Evolutionary conservation across 306 rosid genomes (phyloP).

Genomic region (Vigna unguiculata): DNA sequence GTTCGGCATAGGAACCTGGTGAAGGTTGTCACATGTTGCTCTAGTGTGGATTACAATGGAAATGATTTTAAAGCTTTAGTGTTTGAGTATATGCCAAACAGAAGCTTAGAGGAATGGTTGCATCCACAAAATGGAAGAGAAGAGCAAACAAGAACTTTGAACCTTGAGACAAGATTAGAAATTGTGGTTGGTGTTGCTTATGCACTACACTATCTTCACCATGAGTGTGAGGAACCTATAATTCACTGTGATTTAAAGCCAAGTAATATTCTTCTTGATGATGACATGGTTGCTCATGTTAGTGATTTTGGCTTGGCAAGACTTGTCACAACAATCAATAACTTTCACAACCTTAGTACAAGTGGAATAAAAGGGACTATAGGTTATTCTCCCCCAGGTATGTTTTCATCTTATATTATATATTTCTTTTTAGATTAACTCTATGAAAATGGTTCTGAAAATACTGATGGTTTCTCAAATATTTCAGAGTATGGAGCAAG

Average conservation of each 20-base stretch:
- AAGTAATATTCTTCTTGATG: conserved; percentile 38
- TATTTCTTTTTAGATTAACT: neutral
- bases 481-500: conserved; percentile 19
- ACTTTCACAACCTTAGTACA: neutral
- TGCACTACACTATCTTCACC: conserved; percentile 36
- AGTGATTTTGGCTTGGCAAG: conserved; percentile 44
- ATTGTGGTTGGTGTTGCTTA: conserved; percentile 21
- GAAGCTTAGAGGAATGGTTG: conserved; percentile 41
- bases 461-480: neutral
- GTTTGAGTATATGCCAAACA: conserved; percentile 38
- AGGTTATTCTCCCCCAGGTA: conserved; percentile 50
- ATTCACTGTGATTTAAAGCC: conserved; percentile 45
- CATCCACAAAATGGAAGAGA: neutral
- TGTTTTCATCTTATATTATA: neutral
- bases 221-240: conserved; percentile 22
- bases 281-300: conserved; percentile 36
- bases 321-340: neutral
- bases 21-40: conserved; percentile 39
- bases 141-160: neutral
- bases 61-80: conserved; percentile 39
- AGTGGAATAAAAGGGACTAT: conserved; percentile 29
- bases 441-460: neutral
- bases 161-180: conserved; percentile 23
- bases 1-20: conserved; percentile 34
- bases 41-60: conserved; percentile 34